These are phyloP conservation scores for Metschnikowia lunata DNA, from an alignment of 805 yeast species.

Conservation along the genomic window DNA sequence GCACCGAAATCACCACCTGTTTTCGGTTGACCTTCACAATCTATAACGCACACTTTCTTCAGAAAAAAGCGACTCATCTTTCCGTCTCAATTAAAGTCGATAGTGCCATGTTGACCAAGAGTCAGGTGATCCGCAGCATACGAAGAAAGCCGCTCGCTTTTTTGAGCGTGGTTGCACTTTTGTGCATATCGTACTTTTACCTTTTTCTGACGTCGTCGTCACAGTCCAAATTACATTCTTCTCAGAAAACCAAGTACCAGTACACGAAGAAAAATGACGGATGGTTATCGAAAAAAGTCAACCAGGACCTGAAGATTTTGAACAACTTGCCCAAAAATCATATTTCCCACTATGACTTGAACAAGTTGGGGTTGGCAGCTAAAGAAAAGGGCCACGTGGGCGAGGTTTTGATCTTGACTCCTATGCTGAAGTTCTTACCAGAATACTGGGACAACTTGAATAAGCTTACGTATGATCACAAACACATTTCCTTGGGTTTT, in stretches of 20 bases:
- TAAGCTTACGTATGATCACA: slow-evolving; percentile 75
- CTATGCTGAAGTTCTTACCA: slow-evolving; percentile 80
- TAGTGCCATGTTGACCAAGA: slow-evolving; percentile 15
- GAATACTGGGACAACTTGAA: slow-evolving; percentile 86
- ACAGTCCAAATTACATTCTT: slow-evolving; percentile 8
- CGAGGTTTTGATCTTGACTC: slow-evolving; percentile 81
- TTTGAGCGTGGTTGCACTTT: slow-evolving; percentile 43
- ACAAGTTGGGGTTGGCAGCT: slow-evolving; percentile 66
- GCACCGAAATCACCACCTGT: no score
- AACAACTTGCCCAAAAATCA: slow-evolving; percentile 66
- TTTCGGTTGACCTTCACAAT: not conserved
- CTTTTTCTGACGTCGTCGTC: slow-evolving; percentile 19
- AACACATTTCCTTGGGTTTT: slow-evolving; percentile 81
- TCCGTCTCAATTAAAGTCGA: not conserved
- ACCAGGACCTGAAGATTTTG: slow-evolving; percentile 52
- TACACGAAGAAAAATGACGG: slow-evolving; percentile 43
- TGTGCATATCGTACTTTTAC: slow-evolving; percentile 41
- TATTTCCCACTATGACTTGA: slow-evolving; percentile 79
- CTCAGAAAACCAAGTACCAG: slow-evolving; percentile 36
- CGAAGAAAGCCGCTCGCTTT: slow-evolving; percentile 55
- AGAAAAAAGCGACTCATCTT: not conserved
- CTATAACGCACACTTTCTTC: not conserved
- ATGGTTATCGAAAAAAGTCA: slow-evolving; percentile 40
- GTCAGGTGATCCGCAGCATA: slow-evolving; percentile 41
- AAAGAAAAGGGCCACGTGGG: slow-evolving; percentile 74